Evolutionary conservation across 768 basidiomycete genomes (phyloP).

Genomic region (Amanita rimosa): DNA sequence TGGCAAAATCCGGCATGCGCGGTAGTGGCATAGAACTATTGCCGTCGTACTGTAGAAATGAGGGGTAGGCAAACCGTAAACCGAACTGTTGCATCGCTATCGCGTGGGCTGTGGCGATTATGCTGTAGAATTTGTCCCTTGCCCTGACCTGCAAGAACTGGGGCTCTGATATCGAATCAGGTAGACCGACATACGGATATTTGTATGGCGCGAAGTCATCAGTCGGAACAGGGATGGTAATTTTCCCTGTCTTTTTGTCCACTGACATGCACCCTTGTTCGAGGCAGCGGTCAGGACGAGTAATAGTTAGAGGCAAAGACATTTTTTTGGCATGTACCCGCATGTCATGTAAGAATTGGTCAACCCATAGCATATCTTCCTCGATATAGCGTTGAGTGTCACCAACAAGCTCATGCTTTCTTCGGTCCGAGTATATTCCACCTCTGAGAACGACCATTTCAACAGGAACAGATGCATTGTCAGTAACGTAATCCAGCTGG

Average conservation of each 20-base stretch:
- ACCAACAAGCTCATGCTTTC: slow-evolving; percentile 19
- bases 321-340: slow-evolving; percentile 3
- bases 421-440: slow-evolving; percentile 16
- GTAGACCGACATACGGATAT: background rate
- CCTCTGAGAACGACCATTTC: slow-evolving; percentile 10
- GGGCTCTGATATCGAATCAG: background rate
- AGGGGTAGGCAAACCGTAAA: slow-evolving; percentile 5
- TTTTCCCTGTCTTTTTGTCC: slow-evolving; percentile 4
- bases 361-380: slow-evolving; percentile 3
- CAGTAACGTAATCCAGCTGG: slow-evolving; percentile 5
- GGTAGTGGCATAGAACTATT: background rate
- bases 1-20: slow-evolving; percentile 3
- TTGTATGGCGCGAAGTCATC: background rate
- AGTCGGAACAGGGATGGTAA: slow-evolving; percentile 5
- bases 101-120: slow-evolving; percentile 3
- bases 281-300: slow-evolving; percentile 4
- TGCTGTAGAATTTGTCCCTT: slow-evolving; percentile 1
- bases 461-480: background rate
- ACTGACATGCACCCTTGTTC: slow-evolving; percentile 4
- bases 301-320: slow-evolving; percentile 3
- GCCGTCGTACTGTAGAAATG: slow-evolving; percentile 3
- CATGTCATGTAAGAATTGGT: slow-evolving; percentile 2
- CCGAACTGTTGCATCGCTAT: slow-evolving; percentile 4
- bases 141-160: slow-evolving; percentile 1
- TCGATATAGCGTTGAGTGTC: slow-evolving; percentile 14